Percentiles rank a stretch among this genome's conserved stretches.
phyloP scores from a whole-genome alignment of 345 rosid species.

The Eucalyptus decipiens region DNA sequence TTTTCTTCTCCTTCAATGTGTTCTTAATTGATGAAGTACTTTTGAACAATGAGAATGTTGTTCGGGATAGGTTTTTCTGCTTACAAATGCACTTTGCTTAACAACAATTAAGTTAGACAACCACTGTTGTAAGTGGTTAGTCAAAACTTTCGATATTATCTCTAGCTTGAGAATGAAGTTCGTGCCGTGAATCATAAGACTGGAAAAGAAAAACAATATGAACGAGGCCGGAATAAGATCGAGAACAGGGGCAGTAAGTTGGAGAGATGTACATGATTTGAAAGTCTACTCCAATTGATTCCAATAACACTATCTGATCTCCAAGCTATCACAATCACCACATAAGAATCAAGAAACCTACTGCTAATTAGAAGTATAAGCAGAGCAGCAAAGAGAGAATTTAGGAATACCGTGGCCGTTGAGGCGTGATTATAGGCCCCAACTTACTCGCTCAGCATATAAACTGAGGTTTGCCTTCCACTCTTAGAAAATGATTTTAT shows the following conservation, averaged over 20 bases:
- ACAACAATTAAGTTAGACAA: no score
- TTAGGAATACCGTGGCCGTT: neutral
- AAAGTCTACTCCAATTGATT: neutral
- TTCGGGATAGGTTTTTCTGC: no score
- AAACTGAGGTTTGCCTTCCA: neutral
- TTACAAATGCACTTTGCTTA: no score
- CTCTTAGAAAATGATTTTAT: neutral
- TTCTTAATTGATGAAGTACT: no score
- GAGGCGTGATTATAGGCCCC: neutral
- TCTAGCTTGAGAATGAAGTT: neutral
- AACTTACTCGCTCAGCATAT: neutral
- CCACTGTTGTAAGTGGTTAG: no score
- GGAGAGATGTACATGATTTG: neutral
- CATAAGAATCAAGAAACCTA: neutral
- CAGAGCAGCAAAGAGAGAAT: neutral
- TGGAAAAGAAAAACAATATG: neutral
- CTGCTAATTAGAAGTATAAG: neutral
- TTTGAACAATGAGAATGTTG: no score
- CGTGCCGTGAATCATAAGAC: neutral
- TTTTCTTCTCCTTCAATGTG: no score
- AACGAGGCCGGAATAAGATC: neutral
- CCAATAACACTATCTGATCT: neutral
- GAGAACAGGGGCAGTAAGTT: neutral
- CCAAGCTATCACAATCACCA: neutral
- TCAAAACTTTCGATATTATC: neutral